Base-by-base conservation (phyloP, 2,329 filamentous ascomycete species). In the Penicillium freii region DNA sequence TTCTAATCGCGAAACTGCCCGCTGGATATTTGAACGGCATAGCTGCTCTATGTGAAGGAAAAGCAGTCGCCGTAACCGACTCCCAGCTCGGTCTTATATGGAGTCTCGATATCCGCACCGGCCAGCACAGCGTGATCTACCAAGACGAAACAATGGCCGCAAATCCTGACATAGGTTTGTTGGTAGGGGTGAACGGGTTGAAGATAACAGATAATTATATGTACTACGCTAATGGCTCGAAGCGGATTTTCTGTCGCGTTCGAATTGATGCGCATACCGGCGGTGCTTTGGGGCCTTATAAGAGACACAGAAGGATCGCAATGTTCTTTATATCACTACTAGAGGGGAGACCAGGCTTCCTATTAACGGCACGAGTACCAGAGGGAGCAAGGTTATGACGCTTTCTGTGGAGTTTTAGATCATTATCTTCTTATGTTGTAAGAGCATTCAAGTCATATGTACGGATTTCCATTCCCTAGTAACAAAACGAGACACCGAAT, bases 161-260 rank as follows among this genome's bases (percentile, higher is more conserved):
- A 25, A 55, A 58, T 40, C 33, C 4, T 15, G 40, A 58, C 15
- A n/a, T 50, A n/a, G 47, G 51, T 1, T 19, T 49, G 1, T 31
- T 62, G n/a, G 46, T 61, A n/a, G 61, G 57, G 8, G 46, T 62
- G 31, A 66, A 65, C 33, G 59, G 62, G 6, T 21, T 64, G 25
- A 59, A 44, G 17, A 43, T 59, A 29, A 42, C 48, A 25, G 21
- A 57, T 3, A 33, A 54, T 15, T 53, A 65, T 43, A 38, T 65
- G 23, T 65, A 64, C 54, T 66, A 65, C 45, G 56, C 50, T 25
- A 61, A 62, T 19, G 63, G 40, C 4, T 56, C 58, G 8, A 51
- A 62, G 21, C 56, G 56, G 17, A 31, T 62, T 23, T 66, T 65
- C 49, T 62, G 62, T 33, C 62, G 62, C n/a, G 57, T 65, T 33